phyloP scores from a whole-genome alignment of 495 filamentous ascomycete genomes.

The Neurospora sp. region DNA sequence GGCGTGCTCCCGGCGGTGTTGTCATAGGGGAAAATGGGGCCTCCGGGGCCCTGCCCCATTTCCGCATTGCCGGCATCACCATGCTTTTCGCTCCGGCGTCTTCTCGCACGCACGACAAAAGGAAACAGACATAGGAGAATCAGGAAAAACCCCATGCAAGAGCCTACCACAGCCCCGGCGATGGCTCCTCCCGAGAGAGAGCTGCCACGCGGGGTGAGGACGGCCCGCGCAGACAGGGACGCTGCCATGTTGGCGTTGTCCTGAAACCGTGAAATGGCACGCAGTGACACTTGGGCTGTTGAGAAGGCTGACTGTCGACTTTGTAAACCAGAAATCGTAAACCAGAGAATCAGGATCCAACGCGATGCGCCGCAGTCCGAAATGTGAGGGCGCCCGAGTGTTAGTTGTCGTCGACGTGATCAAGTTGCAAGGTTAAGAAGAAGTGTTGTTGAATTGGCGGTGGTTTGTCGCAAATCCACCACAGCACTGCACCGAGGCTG shows the following conservation, averaged over 20 bases:
- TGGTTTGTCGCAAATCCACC: neutral
- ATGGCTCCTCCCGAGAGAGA: slow-evolving; percentile 21
- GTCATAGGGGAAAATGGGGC: slow-evolving; percentile 14
- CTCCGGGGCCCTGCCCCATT: slow-evolving; percentile 26
- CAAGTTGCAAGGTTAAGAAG: neutral
- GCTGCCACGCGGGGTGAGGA: slow-evolving; percentile 18
- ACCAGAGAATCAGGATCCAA: neutral
- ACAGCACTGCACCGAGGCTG: neutral
- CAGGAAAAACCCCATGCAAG: slow-evolving; percentile 21
- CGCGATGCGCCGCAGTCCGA: neutral
- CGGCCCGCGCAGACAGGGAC: slow-evolving; percentile 12
- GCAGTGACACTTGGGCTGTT: neutral
- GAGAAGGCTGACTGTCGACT: neutral
- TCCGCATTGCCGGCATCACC: slow-evolving; percentile 19
- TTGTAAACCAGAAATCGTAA: neutral
- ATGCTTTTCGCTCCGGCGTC: slow-evolving; percentile 13
- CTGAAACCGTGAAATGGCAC: slow-evolving; percentile 1
- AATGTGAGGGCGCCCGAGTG: neutral
- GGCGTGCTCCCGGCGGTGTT: slow-evolving; percentile 12
- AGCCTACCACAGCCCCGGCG: slow-evolving; percentile 28
- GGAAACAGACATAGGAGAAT: slow-evolving; percentile 23
- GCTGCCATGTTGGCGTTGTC: slow-evolving; percentile 12
- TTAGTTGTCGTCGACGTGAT: neutral
- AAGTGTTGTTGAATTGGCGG: neutral
- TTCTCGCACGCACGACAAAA: slow-evolving; percentile 23